Evolutionary conservation across 164 flowering plant species (phyloP).

Genomic region (Kingdonia uniflora): DNA sequence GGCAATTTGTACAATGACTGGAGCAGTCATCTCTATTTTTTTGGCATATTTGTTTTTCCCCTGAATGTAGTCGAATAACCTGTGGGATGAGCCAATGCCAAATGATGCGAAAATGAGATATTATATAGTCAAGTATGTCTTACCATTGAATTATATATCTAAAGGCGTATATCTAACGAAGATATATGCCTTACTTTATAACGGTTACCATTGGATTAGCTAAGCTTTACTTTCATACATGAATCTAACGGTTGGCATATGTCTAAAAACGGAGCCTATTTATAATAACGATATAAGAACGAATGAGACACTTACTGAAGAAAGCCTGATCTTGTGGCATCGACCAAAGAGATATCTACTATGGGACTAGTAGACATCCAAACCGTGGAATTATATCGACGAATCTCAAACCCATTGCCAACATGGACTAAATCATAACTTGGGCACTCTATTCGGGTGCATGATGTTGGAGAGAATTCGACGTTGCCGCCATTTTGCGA

Average conservation of each 20-base stretch:
- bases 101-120: too few relatives aligned
- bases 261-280: too few relatives aligned
- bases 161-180: too few relatives aligned
- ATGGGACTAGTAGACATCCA: slow-evolving; percentile 71
- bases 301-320: slow-evolving; percentile 43
- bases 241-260: too few relatives aligned
- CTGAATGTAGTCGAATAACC: slow-evolving; percentile 80
- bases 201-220: too few relatives aligned
- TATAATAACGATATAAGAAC: too few relatives aligned
- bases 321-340: slow-evolving; percentile 63
- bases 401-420: slow-evolving; percentile 69
- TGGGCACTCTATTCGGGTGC: slow-evolving; percentile 81
- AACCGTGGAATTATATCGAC: slow-evolving; percentile 51
- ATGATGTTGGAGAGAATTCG: slow-evolving; percentile 36
- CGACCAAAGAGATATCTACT: slow-evolving; percentile 59
- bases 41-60: slow-evolving; percentile 57
- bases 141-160: too few relatives aligned
- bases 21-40: slow-evolving; percentile 85
- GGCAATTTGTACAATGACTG: slow-evolving; percentile 60
- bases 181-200: too few relatives aligned
- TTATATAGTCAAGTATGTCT: too few relatives aligned
- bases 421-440: slow-evolving; percentile 31
- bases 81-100: slow-evolving; percentile 8
- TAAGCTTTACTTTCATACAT: too few relatives aligned
- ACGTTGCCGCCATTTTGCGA: neutral